Percentiles rank a stretch among this genome's conserved stretches.
These are phyloP conservation scores for Pelargonium fulgidum DNA, from an alignment of 441 rosid genomes.

Conservation along the genomic window DNA sequence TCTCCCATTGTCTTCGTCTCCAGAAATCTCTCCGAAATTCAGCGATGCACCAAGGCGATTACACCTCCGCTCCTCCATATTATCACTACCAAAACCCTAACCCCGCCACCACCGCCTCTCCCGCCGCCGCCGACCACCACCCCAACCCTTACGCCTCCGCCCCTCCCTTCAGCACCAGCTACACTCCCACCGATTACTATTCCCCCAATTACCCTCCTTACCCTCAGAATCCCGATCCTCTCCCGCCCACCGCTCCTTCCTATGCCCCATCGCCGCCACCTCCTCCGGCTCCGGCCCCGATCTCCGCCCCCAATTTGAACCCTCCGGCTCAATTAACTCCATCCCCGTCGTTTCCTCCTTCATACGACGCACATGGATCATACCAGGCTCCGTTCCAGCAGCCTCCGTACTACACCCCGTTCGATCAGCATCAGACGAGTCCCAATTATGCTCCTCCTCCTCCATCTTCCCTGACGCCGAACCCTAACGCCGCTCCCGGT, in stretches of 20 bases:
- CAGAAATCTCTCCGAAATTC: background rate
- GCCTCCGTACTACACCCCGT: conserved; percentile 42
- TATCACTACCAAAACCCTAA: conserved; percentile 38
- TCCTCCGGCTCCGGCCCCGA: conserved; percentile 25
- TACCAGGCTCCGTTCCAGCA: conserved; percentile 50
- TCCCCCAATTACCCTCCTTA: conserved; percentile 47
- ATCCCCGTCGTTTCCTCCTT: conserved; percentile 37
- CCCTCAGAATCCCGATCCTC: conserved; percentile 50
- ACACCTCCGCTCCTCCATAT: conserved; percentile 47
- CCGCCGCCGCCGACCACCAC: conserved; percentile 41
- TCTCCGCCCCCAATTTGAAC: conserved; percentile 17
- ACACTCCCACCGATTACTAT: conserved; percentile 46
- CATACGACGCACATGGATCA: conserved; percentile 53
- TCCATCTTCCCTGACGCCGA: conserved; percentile 24
- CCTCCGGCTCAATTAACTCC: conserved; percentile 31
- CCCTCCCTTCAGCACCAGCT: conserved; percentile 58
- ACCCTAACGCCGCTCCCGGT: conserved; percentile 24
- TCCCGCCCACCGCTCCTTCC: conserved; percentile 44
- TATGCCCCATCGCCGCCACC: conserved; percentile 10
- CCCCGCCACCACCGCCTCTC: conserved; percentile 23
- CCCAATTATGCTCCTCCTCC: conserved; percentile 34
- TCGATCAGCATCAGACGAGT: conserved; percentile 54
- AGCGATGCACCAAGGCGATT: conserved; percentile 82
- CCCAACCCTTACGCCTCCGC: conserved; percentile 72
- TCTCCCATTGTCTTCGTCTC: no score